These are phyloP conservation scores for Ustilago hordei DNA, from an alignment of 1,284 basidiomycete species.

Conservation along the genomic window DNA sequence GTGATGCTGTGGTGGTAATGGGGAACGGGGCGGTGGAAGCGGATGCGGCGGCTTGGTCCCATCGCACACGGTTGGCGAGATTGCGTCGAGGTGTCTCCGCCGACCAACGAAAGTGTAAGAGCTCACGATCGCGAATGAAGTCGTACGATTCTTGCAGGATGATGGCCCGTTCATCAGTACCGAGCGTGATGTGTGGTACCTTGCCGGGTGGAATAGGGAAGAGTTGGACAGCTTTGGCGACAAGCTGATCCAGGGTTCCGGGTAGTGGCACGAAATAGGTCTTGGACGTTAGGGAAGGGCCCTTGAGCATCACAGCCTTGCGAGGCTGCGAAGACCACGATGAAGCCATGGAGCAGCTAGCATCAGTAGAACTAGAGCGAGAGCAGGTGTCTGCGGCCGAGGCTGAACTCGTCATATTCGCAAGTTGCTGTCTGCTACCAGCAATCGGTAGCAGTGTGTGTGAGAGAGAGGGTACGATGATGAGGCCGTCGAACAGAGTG, in stretches of 20 bases:
- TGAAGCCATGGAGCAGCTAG: constrained; percentile 11
- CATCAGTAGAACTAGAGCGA: constrained; percentile 1
- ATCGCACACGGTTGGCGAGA: constrained; percentile 54
- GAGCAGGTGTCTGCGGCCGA: constrained; percentile 3
- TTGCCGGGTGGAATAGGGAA: constrained; percentile 62
- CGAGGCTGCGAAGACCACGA: constrained; percentile 19
- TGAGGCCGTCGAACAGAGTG: not conserved
- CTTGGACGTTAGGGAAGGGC: constrained; percentile 60
- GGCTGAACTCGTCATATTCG: not conserved
- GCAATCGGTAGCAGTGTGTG: not conserved
- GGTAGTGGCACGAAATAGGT: constrained; percentile 63
- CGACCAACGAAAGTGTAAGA: constrained; percentile 64
- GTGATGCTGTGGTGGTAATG: constrained; percentile 19
- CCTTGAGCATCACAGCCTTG: constrained; percentile 62
- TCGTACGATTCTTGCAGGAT: constrained; percentile 62
- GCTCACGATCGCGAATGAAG: constrained; percentile 63
- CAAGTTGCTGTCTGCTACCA: not conserved
- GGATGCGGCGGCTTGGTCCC: constrained; percentile 40
- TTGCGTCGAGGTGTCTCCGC: constrained; percentile 52
- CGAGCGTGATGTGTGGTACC: constrained; percentile 62
- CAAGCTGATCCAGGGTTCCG: constrained; percentile 51
- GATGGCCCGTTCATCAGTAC: constrained; percentile 56
- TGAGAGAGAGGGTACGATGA: not conserved
- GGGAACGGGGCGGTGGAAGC: constrained; percentile 17
- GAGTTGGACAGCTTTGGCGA: constrained; percentile 58